Evolutionary conservation across 2,329 filamentous ascomycete genomes (phyloP), one percentile per base, ranked within the genome.

Genomic region (Hypoxylon sp.): DNA sequence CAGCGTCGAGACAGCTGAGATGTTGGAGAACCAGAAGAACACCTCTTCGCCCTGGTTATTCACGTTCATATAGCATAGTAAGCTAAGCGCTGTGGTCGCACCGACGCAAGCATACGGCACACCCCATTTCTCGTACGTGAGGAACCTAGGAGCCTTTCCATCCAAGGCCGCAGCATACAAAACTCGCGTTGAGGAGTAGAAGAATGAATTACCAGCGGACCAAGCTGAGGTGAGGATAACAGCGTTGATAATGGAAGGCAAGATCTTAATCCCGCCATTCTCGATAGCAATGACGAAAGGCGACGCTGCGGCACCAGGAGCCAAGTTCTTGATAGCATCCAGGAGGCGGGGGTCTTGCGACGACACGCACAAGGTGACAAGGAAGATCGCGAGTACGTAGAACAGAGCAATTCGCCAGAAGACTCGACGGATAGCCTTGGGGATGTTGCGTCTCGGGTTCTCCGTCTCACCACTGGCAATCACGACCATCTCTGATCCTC

Each of bases 401-500:
- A 92, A 91, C 1, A 85, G 79, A 0, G 86, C 86, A 41, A 92
- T 82, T 62, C 90, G 85, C 77, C 89, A 91, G 77, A 91, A 91
- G 5, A 91, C 88, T 32, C 87, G 85, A 50, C 90, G 90, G 75
- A 86, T 90, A 0, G 90, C 89, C 63, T 84, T 87, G 1, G 89
- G 89, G 71, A 92, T 85, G 29, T 87, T 84, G 21, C 79, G 80
- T 23, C 88, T 83, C 1, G 88, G 88, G 67, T 89, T 87, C 68
- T 88, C 83, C 0, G 88, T 84, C 74, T 90, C 88, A 9, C 85
- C 87, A 3, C 87, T 85, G 0, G 79, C 78, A 27, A 81, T 76
- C 25, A 79, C 79, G 32, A 81, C 78, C 57, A 80, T 73, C 70
- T 81, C 80, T 21, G 79, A 80, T 16, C 84, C 84, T 9, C 81